Conservation (phyloP, 1,284 basidiomycete genomes). For the Ganoderma lingzhi region DNA sequence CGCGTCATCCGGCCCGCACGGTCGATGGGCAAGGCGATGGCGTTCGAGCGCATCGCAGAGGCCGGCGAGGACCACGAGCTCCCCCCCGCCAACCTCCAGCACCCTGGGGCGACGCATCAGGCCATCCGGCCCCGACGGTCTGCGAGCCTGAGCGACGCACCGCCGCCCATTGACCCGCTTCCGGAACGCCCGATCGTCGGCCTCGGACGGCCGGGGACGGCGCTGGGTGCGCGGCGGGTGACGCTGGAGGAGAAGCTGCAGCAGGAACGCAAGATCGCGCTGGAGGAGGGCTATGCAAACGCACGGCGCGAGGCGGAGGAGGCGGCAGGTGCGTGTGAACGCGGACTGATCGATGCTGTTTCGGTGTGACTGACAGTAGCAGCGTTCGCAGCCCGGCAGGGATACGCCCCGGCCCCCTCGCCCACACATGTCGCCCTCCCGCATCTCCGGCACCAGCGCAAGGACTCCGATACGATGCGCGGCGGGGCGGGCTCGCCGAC, state of each 20-base stretch:
- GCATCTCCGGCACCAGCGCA: constrained; percentile 59
- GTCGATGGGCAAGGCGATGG: constrained; percentile 27
- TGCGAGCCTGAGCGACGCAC: constrained; percentile 64
- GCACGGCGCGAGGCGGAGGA: constrained; percentile 48
- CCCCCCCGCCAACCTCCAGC: background rate
- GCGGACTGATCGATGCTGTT: background rate
- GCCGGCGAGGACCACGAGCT: constrained; percentile 25
- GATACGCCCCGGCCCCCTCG: constrained; percentile 38
- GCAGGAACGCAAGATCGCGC: constrained; percentile 50
- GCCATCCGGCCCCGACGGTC: constrained; percentile 63
- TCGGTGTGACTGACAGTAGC: constrained; percentile 6
- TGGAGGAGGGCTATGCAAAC: constrained; percentile 49
- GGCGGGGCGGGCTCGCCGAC: constrained; percentile 47
- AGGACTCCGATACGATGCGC: constrained; percentile 77
- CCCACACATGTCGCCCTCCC: constrained; percentile 44
- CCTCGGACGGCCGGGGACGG: constrained; percentile 58
- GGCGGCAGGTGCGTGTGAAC: constrained; percentile 30
- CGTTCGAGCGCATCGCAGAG: constrained; percentile 33
- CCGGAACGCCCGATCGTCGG: constrained; percentile 25
- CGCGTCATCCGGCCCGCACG: constrained; percentile 24
- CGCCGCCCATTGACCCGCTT: constrained; percentile 47
- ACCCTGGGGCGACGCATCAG: background rate
- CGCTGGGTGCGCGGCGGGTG: constrained; percentile 58
- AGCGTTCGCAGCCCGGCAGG: constrained; percentile 24
- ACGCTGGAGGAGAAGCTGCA: constrained; percentile 60